Base-by-base conservation (phyloP, 2,329 filamentous ascomycete genomes). In the Venturia asperata region DNA sequence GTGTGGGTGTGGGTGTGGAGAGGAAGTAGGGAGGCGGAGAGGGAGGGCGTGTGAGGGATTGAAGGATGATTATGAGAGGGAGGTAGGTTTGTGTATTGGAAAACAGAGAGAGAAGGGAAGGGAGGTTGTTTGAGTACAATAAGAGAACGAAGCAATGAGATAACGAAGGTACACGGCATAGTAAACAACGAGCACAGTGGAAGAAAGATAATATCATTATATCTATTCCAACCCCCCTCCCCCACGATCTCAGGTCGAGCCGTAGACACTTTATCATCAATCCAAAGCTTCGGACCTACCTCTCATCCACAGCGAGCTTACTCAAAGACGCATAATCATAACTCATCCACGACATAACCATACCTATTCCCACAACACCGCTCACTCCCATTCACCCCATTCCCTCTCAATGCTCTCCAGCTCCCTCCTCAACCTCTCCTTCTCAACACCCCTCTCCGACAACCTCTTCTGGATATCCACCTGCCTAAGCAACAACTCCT, bases 401-500 rank as follows among this genome's bases (percentile, higher is more conserved):
- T 66, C 62, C 39, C 43, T 39, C 39, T 43, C 62, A 43, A 66
- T 43, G n/a, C 55, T 39, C 17, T 49, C 41, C 62, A 66, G 41
- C 39, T 66, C 62, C 55, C 45, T 61, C 52, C 64, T 62, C 49
- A 66, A 39, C 42, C 39, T 21, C 21, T 64, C 62, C 43, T 27
- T 60, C 34, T 66, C 65, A 34, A 41, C 62, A 1, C 24, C 65
- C 43, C 60, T 62, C 39, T 34, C 45, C 15, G 13, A n/a, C 49
- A 71, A 62, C 15, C 67, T 67, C 43, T 65, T 68, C 67, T 72
- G 65, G 1, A 49, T 43, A 65, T 76, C 73, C 10, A 67, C 69
- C 43, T 67, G 67, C 65, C 72, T 73, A 68, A 83, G 80, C 58
- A 85, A 78, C 65, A 87, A 84, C 56, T 85, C 80, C 17, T 80